Conservation (phyloP, 495 filamentous ascomycete genomes). For the Xeromyces bisporus region DNA sequence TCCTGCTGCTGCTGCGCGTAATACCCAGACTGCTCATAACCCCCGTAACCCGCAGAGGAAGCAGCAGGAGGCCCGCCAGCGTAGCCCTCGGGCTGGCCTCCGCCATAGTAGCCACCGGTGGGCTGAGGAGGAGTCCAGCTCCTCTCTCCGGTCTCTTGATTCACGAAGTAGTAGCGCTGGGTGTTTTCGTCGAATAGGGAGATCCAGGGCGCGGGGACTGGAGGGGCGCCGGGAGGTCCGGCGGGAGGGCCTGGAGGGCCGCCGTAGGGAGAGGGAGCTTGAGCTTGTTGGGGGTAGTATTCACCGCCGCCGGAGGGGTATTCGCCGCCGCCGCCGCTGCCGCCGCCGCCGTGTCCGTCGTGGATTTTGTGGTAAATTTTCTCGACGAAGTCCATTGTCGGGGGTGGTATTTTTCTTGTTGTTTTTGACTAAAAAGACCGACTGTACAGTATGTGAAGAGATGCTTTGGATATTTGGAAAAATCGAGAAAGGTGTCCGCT, state of each 20-base stretch:
- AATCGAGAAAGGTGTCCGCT: no score
- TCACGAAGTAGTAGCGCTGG: constrained; percentile 38
- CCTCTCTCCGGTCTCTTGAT: constrained; percentile 34
- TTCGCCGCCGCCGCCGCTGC: background rate
- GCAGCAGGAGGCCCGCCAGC: constrained; percentile 5
- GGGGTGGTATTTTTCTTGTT: no score
- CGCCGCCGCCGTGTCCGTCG: no score
- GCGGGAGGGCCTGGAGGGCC: no score
- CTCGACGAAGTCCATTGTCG: background rate
- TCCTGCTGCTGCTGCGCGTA: constrained; percentile 9
- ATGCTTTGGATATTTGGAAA: no score
- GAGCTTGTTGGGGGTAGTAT: background rate
- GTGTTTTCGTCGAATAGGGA: constrained; percentile 34
- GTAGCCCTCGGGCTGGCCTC: constrained; percentile 6
- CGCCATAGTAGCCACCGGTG: constrained; percentile 7
- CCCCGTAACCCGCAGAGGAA: constrained; percentile 2
- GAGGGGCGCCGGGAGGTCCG: no score
- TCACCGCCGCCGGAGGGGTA: background rate
- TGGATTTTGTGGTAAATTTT: background rate
- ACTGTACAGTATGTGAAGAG: no score
- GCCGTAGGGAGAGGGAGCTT: background rate
- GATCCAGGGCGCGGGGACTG: constrained; percentile 34
- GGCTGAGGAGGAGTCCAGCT: constrained; percentile 33
- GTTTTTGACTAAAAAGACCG: no score
- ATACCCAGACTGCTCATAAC: background rate